A percentile compares a stretch with the other conserved stretches of the same genome.
Conservation (phyloP, 306 rosid species). For the Quercus wislizeni region DNA sequence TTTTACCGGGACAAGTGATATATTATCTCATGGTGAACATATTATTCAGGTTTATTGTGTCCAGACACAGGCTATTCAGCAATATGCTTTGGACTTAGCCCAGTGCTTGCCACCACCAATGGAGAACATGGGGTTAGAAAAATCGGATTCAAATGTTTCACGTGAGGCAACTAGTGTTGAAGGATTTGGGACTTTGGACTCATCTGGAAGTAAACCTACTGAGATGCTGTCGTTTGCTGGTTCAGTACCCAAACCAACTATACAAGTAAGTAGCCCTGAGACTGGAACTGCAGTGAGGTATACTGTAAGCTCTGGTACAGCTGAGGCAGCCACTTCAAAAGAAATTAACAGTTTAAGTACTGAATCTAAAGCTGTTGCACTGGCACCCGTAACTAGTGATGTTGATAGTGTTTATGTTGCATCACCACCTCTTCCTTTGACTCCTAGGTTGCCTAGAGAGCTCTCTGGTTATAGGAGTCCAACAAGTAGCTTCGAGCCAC, state of each 20-base stretch:
- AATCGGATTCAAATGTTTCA: conserved; percentile 65
- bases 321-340: conserved; percentile 48
- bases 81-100: conserved; percentile 93
- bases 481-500: conserved; percentile 47
- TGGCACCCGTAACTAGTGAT: conserved; percentile 56
- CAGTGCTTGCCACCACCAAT: conserved; percentile 92
- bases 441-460: conserved; percentile 81
- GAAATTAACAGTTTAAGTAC: conserved; percentile 45
- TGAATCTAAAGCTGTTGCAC: conserved; percentile 55
- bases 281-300: conserved; percentile 51
- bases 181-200: conserved; percentile 50
- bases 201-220: conserved; percentile 49
- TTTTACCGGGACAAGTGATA: conserved; percentile 88
- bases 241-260: conserved; percentile 53
- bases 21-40: conserved; percentile 76
- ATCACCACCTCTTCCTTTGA: conserved; percentile 75
- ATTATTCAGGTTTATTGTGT: conserved; percentile 95
- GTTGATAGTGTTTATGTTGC: conserved; percentile 61
- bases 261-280: conserved; percentile 50
- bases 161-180: conserved; percentile 57
- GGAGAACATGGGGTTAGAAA: conserved; percentile 66
- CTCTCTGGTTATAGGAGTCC: conserved; percentile 79
- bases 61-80: conserved; percentile 97
- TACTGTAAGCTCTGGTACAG: conserved; percentile 50
- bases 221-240: conserved; percentile 40